Conservation (phyloP, 495 filamentous ascomycete species). For the Peziza echinospora region DNA sequence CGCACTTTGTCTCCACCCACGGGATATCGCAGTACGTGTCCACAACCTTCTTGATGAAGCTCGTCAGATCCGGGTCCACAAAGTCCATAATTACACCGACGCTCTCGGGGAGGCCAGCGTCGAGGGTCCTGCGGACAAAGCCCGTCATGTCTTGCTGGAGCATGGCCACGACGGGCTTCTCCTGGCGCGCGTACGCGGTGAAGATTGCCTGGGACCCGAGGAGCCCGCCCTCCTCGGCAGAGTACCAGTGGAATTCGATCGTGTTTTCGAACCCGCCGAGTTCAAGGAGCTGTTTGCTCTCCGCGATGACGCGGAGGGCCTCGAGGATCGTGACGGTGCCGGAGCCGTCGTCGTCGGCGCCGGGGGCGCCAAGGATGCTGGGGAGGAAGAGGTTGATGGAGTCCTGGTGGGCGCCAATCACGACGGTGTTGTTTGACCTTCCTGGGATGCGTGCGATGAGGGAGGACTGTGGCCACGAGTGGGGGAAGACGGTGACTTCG, state of each 20-base stretch:
- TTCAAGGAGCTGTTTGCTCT: conserved; percentile 30
- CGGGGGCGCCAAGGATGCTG: conserved; percentile 52
- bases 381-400: conserved; percentile 85
- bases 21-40: conserved; percentile 78
- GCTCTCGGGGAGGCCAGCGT: conserved; percentile 62
- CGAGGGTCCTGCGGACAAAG: conserved; percentile 59
- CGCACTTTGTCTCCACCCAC: conserved; percentile 78
- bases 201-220: conserved; percentile 70
- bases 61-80: conserved; percentile 60
- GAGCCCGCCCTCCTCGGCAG: conserved; percentile 76
- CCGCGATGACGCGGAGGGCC: conserved; percentile 40
- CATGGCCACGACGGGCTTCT: conserved; percentile 79
- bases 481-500: conserved; percentile 47
- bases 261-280: conserved; percentile 48
- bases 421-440: conserved; percentile 59
- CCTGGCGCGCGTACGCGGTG: conserved; percentile 50
- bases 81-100: conserved; percentile 89
- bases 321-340: conserved; percentile 65
- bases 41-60: conserved; percentile 80
- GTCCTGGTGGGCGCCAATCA: conserved; percentile 55
- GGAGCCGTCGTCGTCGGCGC: conserved; percentile 56
- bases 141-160: conserved; percentile 99
- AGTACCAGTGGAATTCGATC: conserved; percentile 91
- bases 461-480: conserved; percentile 75
- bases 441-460: conserved; percentile 89